A percentile compares a stretch with the other conserved stretches of the same genome.
Evolutionary conservation across 805 yeast genomes (phyloP).

Genomic region (Candida awuae): DNA sequence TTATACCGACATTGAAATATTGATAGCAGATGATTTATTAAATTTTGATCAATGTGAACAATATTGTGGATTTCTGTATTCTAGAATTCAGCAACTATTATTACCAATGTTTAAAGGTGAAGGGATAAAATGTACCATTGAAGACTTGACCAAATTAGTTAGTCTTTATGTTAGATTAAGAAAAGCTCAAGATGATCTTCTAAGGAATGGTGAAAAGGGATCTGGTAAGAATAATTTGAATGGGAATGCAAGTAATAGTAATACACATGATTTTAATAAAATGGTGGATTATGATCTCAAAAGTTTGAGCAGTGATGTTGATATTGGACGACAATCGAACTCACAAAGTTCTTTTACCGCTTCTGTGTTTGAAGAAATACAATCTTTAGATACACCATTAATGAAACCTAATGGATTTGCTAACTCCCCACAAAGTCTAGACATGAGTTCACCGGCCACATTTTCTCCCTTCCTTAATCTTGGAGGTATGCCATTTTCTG

Average conservation of each 20-base stretch:
- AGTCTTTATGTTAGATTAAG: conserved; percentile 27
- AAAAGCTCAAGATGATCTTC: conserved; percentile 8
- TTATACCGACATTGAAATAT: conserved; percentile 21
- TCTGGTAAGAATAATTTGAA: not conserved
- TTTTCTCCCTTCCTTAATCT: conserved; percentile 14
- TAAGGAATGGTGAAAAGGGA: not conserved
- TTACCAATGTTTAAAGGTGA: conserved; percentile 44
- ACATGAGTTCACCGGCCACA: conserved; percentile 8
- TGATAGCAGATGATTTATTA: conserved; percentile 22
- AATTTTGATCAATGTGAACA: conserved; percentile 31
- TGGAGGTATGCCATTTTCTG: conserved; percentile 5
- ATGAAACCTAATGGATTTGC: conserved; percentile 7
- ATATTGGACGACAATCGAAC: conserved; percentile 6
- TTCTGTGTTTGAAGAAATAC: not conserved
- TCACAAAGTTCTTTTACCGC: conserved; percentile 8
- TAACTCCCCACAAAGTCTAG: conserved; percentile 5
- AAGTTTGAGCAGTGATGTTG: too few relatives aligned
- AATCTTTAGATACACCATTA: conserved; percentile 8
- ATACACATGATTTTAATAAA: too few relatives aligned
- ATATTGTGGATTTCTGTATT: conserved; percentile 44
- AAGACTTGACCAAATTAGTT: conserved; percentile 46
- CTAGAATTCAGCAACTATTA: conserved; percentile 34
- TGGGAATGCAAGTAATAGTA: not conserved
- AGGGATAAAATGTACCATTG: conserved; percentile 43
- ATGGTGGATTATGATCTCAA: too few relatives aligned